Evolutionary conservation across 169 alveolate genomes (phyloP), one percentile per base, ranked within the genome.

Genomic region (Condylostoma magnum): DNA sequence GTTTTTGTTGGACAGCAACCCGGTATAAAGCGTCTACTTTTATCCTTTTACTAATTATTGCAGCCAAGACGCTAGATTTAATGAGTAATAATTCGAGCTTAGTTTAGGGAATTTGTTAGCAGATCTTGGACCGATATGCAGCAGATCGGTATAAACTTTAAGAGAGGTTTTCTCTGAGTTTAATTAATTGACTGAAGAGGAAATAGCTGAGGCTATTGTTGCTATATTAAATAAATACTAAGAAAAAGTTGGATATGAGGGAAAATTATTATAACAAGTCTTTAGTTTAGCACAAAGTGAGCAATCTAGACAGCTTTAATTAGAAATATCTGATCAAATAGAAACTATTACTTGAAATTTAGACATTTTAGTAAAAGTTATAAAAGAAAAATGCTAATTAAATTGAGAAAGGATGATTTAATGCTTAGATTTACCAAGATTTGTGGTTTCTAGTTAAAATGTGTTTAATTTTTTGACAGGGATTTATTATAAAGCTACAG

Each of bases 101-200:
- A 22, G 10, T 63, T 22, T 63, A 5, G 6, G 58, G 34, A 57
- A 63, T 10, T 25, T 67, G 18, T 36, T 67, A 2, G 76, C 46
- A 67, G 76, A 67, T 20, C 8, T 67, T 15, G 76, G 76, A 31
- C 76, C 76, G n/a, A 6, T 22, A 33, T 67, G 66, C 31, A 10
- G 44, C 10, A 60, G 50, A 48, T n/a, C 47, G 18, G 38, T n/a
- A 50, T 30, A 15, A 1, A 48, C 60, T 5, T 36, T 67, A 8
- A 46, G 65, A 50, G 76, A 67, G 34, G 34, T 67, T 6, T 67
- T 67, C n/a, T 27, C 44, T n/a, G 53, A 67, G 30, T 50, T 67
- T 22, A 43, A 50, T 4, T 47, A 67, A 12, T 33, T 67, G 4
- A 46, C 30, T 5, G 66, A 48, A 18, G 22, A 48, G 5, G 76